Conservation (phyloP, 768 basidiomycete genomes). For the Boletellus ananiceps region DNA sequence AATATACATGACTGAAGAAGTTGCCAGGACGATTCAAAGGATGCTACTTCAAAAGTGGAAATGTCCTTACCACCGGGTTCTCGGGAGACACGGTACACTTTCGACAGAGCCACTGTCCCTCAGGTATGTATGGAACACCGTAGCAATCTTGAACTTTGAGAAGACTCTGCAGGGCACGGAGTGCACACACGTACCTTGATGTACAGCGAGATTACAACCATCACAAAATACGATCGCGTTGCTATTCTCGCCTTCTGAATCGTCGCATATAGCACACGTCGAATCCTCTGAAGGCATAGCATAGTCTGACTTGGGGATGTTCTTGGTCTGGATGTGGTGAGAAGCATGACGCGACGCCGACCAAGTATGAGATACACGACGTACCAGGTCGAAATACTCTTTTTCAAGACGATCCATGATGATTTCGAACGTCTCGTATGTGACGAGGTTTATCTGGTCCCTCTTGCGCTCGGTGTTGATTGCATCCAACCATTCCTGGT, state of each 20-base stretch:
- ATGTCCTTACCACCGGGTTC: conserved; percentile 75
- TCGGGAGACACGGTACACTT: conserved; percentile 99
- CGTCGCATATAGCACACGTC: conserved; percentile 95
- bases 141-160: conserved; percentile 76
- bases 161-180: not conserved
- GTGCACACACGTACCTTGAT: conserved; percentile 69
- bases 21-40: not conserved
- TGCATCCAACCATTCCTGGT: conserved; percentile 90
- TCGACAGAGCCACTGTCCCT: conserved; percentile 98
- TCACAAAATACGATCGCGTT: conserved; percentile 99
- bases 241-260: conserved; percentile 96
- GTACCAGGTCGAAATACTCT: conserved; percentile 95
- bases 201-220: conserved; percentile 98
- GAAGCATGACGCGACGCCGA: conserved; percentile 1
- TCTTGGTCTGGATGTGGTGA: conserved; percentile 65
- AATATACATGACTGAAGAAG: conserved; percentile 75
- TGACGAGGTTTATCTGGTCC: conserved; percentile 62
- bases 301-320: conserved; percentile 83
- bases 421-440: conserved; percentile 89
- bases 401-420: conserved; percentile 98
- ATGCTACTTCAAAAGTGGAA: not conserved
- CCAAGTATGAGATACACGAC: conserved; percentile 18
- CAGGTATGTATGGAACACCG: conserved; percentile 97
- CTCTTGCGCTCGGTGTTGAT: conserved; percentile 81
- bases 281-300: conserved; percentile 93